Conservation (phyloP, 345 rosid genomes). For the Rhodamnia rubescens region DNA sequence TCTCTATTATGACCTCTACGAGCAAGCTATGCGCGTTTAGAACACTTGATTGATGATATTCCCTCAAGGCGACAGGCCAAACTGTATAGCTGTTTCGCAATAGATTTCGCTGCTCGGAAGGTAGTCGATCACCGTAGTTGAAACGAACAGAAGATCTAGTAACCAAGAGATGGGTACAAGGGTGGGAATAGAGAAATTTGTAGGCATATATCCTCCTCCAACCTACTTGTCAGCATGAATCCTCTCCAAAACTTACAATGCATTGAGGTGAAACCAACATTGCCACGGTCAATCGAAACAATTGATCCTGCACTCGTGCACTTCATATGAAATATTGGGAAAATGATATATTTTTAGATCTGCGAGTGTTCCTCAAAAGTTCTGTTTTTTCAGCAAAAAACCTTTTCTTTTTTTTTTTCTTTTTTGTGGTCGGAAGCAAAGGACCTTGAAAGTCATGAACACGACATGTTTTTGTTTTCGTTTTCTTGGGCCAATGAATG, state of each 20-base stretch:
- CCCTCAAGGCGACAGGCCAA: background rate
- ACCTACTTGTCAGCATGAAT: background rate
- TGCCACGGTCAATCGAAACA: background rate
- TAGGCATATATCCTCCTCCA: background rate
- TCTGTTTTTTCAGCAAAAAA: background rate
- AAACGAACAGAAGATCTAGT: background rate
- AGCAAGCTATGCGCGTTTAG: background rate
- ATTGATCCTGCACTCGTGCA: background rate
- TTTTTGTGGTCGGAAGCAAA: background rate
- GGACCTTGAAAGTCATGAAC: background rate
- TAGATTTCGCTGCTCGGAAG: background rate
- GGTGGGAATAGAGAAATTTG: background rate
- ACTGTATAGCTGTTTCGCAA: background rate
- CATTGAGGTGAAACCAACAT: background rate
- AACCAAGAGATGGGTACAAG: background rate
- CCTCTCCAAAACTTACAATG: background rate
- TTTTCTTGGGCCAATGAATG: background rate
- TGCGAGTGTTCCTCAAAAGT: background rate
- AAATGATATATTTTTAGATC: background rate
- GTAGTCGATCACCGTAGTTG: background rate
- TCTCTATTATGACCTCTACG: background rate
- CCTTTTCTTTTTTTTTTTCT: no score
- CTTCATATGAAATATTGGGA: background rate
- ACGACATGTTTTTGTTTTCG: fast-evolving
- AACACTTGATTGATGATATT: background rate